These are phyloP conservation scores for Trichoderma brevicompactum DNA, from an alignment of 2,329 filamentous ascomycete genomes.

Conservation along the genomic window DNA sequence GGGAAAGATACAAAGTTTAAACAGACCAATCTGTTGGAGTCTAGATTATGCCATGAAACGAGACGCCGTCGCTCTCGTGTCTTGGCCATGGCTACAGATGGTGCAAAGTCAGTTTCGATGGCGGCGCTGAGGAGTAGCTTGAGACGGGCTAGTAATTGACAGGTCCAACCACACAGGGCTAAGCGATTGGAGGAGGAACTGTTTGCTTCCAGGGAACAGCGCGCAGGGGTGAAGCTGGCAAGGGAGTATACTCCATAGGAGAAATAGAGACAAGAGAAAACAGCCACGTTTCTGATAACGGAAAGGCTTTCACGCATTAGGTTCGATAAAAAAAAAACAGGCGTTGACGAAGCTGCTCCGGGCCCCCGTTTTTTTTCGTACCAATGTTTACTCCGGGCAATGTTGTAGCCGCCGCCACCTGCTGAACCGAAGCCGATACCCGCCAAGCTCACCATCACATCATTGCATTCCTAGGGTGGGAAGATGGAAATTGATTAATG, in stretches of 20 bases:
- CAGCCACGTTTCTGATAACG: slow-evolving; percentile 1
- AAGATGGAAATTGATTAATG: background rate
- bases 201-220: background rate
- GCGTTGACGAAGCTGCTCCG: background rate
- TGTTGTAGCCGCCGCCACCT: slow-evolving; percentile 2
- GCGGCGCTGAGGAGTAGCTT: slow-evolving; percentile 7
- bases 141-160: slow-evolving; percentile 8
- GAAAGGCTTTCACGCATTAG: background rate
- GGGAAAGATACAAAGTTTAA: slow-evolving; percentile 10
- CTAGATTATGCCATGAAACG: slow-evolving; percentile 1
- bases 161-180: background rate
- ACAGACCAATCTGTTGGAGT: slow-evolving; percentile 2
- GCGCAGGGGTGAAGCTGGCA: background rate
- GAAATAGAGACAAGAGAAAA: background rate
- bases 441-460: background rate
- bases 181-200: slow-evolving; percentile 12
- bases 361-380: background rate
- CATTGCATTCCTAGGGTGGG: background rate
- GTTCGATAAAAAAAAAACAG: background rate
- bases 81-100: background rate
- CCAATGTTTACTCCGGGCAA: slow-evolving; percentile 7
- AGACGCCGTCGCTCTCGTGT: slow-evolving; percentile 5
- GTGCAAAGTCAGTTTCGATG: slow-evolving; percentile 19
- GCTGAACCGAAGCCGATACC: slow-evolving; percentile 11
- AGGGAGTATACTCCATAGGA: background rate